A percentile compares a stretch with the other conserved stretches of the same genome.
Conservation (phyloP, 352 stramenopile genomes). For the Globisporangium orthogonon region DNA sequence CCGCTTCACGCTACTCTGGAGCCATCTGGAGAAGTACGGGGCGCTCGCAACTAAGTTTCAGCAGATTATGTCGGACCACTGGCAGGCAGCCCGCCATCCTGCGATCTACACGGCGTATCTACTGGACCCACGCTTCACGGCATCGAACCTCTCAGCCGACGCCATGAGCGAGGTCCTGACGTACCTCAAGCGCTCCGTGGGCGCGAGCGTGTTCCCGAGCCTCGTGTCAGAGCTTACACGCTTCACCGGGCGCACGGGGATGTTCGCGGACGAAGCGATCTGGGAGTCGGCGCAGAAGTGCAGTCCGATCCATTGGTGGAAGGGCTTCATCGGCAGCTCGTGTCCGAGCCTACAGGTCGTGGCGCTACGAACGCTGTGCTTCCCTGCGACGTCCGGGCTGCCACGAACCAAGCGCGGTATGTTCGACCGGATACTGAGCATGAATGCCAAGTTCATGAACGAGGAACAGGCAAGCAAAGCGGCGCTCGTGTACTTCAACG, state of each 20-base stretch:
- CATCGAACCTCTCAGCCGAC: slow-evolving; percentile 43
- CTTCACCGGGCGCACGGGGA: slow-evolving; percentile 46
- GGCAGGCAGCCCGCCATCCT: slow-evolving; percentile 50
- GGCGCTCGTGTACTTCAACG: slow-evolving; percentile 65
- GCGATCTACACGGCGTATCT: slow-evolving; percentile 75
- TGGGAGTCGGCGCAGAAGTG: slow-evolving; percentile 72
- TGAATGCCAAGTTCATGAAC: slow-evolving; percentile 60
- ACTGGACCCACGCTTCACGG: slow-evolving; percentile 62
- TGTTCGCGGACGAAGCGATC: slow-evolving; percentile 71
- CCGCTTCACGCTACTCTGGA: slow-evolving; percentile 59
- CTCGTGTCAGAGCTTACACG: slow-evolving; percentile 64
- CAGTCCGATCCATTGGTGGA: slow-evolving; percentile 71
- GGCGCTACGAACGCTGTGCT: slow-evolving; percentile 53
- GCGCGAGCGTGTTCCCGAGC: slow-evolving; percentile 30
- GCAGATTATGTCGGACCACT: slow-evolving; percentile 51
- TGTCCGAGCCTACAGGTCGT: slow-evolving; percentile 59
- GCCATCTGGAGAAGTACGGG: slow-evolving; percentile 56
- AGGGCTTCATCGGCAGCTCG: slow-evolving; percentile 70
- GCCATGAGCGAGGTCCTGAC: slow-evolving; percentile 47
- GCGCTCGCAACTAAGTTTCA: slow-evolving; percentile 37
- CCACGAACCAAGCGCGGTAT: slow-evolving; percentile 41
- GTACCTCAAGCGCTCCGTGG: slow-evolving; percentile 50
- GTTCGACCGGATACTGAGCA: slow-evolving; percentile 47
- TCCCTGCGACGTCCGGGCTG: slow-evolving; percentile 50
- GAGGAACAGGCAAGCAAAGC: slow-evolving; percentile 70